phyloP scores from a whole-genome alignment of 345 rosid species.

The Pistacia atlantica region DNA sequence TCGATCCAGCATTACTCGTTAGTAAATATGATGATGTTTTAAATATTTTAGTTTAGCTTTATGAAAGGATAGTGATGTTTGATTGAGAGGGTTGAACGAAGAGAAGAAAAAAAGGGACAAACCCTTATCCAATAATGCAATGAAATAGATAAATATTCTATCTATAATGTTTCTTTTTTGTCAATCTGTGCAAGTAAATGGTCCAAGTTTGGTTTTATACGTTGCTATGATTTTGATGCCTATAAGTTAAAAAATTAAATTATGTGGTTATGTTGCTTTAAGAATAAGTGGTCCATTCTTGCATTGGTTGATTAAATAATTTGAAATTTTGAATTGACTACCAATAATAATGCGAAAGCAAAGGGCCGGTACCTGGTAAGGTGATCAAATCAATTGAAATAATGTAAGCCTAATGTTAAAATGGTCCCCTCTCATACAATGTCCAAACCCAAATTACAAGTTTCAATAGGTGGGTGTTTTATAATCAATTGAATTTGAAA shows the following conservation, averaged over 20 bases:
- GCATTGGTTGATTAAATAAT: not conserved
- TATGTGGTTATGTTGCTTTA: not conserved
- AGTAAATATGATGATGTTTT: constrained; percentile 2
- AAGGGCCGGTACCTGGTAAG: not conserved
- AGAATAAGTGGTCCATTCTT: constrained; percentile 5
- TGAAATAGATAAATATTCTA: not conserved
- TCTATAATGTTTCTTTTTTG: not conserved
- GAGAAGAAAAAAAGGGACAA: not conserved
- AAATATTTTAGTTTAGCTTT: not conserved
- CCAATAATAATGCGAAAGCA: not conserved
- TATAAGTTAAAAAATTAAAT: not conserved
- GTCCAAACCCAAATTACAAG: no score
- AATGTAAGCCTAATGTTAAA: no score
- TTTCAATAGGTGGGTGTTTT: no score
- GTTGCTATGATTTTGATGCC: no score
- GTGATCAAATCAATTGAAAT: no score
- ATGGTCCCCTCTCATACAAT: no score
- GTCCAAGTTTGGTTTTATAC: no score
- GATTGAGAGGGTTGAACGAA: not conserved
- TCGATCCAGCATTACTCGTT: not conserved
- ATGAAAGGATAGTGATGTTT: no score
- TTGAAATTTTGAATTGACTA: not conserved
- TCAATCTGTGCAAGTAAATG: no score
- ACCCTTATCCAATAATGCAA: not conserved
- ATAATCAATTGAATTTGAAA: no score